These are phyloP conservation scores for Pestalotiopsis sp. DNA, from an alignment of 2,329 filamentous ascomycete genomes.

Conservation along the genomic window DNA sequence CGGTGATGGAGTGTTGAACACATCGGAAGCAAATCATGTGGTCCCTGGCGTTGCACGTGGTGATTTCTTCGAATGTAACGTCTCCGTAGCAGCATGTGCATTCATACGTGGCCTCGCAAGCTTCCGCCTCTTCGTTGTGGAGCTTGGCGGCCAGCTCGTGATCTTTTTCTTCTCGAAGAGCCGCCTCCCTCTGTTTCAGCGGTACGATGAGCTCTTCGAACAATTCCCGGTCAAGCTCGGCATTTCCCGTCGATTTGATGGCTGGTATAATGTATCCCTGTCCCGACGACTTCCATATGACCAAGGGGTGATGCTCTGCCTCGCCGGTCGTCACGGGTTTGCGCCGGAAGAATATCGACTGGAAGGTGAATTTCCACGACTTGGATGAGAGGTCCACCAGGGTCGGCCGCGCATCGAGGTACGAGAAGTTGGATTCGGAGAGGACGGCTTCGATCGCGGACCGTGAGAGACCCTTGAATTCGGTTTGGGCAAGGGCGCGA, in stretches of 20 bases:
- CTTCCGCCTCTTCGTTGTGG: constrained; percentile 63
- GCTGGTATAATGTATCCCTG: constrained; percentile 61
- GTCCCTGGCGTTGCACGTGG: constrained; percentile 67
- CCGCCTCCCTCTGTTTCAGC: constrained; percentile 46
- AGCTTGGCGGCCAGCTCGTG: constrained; percentile 53
- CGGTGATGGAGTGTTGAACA: constrained; percentile 78
- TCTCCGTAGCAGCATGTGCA: constrained; percentile 80
- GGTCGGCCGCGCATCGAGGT: constrained; percentile 70
- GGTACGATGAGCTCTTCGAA: constrained; percentile 60
- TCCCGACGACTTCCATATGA: constrained; percentile 62
- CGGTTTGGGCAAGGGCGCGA: constrained; percentile 67
- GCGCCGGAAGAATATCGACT: constrained; percentile 69
- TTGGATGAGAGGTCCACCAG: constrained; percentile 70
- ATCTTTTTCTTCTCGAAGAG: constrained; percentile 53
- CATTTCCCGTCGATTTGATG: constrained; percentile 66
- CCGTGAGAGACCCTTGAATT: constrained; percentile 75
- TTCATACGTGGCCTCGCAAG: constrained; percentile 61
- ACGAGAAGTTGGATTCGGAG: constrained; percentile 80
- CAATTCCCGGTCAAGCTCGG: constrained; percentile 65
- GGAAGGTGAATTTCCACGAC: constrained; percentile 78
- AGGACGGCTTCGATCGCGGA: constrained; percentile 79
- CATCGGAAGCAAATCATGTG: constrained; percentile 84
- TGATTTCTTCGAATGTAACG: constrained; percentile 72
- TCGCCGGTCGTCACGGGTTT: constrained; percentile 57
- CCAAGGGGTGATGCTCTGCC: constrained; percentile 63